A percentile compares a stretch with the other conserved stretches of the same genome.
Conservation (phyloP, 495 filamentous ascomycete species). For the Penicillium turbatum region DNA sequence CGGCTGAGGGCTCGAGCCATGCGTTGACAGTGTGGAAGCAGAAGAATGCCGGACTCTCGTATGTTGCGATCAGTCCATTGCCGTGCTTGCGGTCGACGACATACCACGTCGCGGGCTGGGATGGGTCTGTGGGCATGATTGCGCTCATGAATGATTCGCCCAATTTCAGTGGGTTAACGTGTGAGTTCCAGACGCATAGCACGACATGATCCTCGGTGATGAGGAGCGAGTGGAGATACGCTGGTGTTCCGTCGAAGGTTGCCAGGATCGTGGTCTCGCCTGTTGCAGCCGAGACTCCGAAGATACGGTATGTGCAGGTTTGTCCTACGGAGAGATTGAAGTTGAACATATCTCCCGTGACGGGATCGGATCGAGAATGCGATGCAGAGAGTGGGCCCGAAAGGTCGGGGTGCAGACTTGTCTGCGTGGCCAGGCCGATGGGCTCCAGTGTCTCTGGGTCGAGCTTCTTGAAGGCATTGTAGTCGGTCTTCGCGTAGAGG, state of each 20-base stretch:
- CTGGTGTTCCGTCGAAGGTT: slow-evolving; percentile 50
- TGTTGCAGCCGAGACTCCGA: slow-evolving; percentile 53
- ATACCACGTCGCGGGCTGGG: slow-evolving; percentile 58
- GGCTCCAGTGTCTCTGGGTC: slow-evolving; percentile 70
- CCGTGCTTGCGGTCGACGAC: slow-evolving; percentile 56
- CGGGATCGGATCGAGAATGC: slow-evolving; percentile 65
- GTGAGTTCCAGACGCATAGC: slow-evolving; percentile 60
- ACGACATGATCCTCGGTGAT: slow-evolving; percentile 61
- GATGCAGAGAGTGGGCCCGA: slow-evolving; percentile 59
- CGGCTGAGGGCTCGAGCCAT: slow-evolving; percentile 53
- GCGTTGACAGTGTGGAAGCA: slow-evolving; percentile 75
- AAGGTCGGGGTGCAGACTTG: slow-evolving; percentile 58
- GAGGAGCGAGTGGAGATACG: slow-evolving; percentile 74
- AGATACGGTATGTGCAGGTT: slow-evolving; percentile 58
- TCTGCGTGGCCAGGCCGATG: slow-evolving; percentile 54
- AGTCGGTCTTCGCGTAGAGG: slow-evolving; percentile 61
- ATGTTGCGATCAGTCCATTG: slow-evolving; percentile 55
- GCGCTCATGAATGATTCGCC: slow-evolving; percentile 25
- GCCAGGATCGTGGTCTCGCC: slow-evolving; percentile 68
- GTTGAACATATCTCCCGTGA: slow-evolving; percentile 73
- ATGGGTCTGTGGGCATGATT: slow-evolving; percentile 42
- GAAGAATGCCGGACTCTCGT: slow-evolving; percentile 60
- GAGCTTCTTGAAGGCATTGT: slow-evolving; percentile 50
- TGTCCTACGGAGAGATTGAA: slow-evolving; percentile 58
- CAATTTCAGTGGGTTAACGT: slow-evolving; percentile 56